Evolutionary conservation across 2,329 filamentous ascomycete genomes (phyloP), one percentile per base, ranked within the genome.

Genomic region (Sclerotinia minor): DNA sequence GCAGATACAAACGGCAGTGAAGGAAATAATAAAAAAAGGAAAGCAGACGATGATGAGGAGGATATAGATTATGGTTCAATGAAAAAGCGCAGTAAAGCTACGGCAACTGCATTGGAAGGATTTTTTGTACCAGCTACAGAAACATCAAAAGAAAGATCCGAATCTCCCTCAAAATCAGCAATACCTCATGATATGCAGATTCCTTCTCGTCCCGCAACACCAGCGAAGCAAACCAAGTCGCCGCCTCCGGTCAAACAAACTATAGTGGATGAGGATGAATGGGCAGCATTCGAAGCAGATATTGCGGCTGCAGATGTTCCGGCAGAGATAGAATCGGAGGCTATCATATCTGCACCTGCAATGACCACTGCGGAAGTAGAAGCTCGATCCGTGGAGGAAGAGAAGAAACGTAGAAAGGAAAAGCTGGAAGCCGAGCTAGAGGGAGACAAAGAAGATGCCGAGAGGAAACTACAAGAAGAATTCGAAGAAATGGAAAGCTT

Each of bases 221-320:
- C 87, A 8, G 79, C 70, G 7, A 77, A 75, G 67, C 76, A 78
- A 7, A 80, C 81, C 6, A 79, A 81, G 8, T 78, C 78, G 7
- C 83, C 81, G 1, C 80, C 80, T 2, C 79, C 80, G 49, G 75
- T 72, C 6, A 74, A 77, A 0, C 65, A 67, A 5, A 57, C 69
- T 19, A 79, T 80, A 52, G 79, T 92, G 11, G 87, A 94, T 76
- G 92, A 96, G 75, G 87, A 89, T 65, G 91, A 95, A 78, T 95
- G 91, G 91, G 90, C 91, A 2, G 91, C 92, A 11, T 96, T 96
- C 76, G 90, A 97, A 77, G 90, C 91, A 3, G 92, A 96, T 65
- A 88, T 96, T 67, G 89, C 87, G 9, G 75, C 75, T 24, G 79
- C 80, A 41, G 76, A 81, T 32, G 73, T 77, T 38, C 75, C 75